Evolutionary conservation across 306 rosid genomes (phyloP).

Genomic region (Cucumis melo): DNA sequence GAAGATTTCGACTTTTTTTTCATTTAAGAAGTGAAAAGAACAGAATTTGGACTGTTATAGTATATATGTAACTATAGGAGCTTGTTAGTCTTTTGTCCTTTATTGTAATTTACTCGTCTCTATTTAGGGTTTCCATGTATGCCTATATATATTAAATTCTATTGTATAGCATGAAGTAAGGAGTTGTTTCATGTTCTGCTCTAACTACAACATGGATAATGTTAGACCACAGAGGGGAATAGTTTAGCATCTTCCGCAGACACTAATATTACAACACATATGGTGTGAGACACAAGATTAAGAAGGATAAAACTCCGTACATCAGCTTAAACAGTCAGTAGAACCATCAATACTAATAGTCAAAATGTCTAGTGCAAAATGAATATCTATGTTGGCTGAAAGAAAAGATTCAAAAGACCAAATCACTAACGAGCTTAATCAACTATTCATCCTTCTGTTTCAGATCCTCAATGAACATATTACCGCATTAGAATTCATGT

Average conservation of each 20-base stretch:
- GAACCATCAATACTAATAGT: background rate
- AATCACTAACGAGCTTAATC: background rate
- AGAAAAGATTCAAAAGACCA: constrained; percentile 1
- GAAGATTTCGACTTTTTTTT: background rate
- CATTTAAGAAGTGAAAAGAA: background rate
- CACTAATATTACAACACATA: background rate
- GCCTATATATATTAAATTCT: too few relatives aligned
- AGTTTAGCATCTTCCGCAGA: background rate
- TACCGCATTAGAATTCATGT: background rate
- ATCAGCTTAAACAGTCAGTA: background rate
- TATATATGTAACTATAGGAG: too few relatives aligned
- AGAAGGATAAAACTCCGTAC: background rate
- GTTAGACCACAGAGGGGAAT: background rate
- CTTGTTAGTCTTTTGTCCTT: too few relatives aligned
- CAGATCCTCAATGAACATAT: background rate
- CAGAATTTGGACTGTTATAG: background rate
- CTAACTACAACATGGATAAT: background rate
- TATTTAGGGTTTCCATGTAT: too few relatives aligned
- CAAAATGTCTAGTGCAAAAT: background rate
- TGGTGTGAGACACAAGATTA: background rate
- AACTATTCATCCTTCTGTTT: background rate
- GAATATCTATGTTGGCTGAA: background rate
- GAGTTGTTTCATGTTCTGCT: too few relatives aligned
- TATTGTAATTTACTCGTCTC: too few relatives aligned
- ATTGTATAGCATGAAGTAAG: too few relatives aligned